Evolutionary conservation across 306 rosid genomes (phyloP), one percentile per base, ranked within the genome.

Genomic region (Corylus avellana): DNA sequence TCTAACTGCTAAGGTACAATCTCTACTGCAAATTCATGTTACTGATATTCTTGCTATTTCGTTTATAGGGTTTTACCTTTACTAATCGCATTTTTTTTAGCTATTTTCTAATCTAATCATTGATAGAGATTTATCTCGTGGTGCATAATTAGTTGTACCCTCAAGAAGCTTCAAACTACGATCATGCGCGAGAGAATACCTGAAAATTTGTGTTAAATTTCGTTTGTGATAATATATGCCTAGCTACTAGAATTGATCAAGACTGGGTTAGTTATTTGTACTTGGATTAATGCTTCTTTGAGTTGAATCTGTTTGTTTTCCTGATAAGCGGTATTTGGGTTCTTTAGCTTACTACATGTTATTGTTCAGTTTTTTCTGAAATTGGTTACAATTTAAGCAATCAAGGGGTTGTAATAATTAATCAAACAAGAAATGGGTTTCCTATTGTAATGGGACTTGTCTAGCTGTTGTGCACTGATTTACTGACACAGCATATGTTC

Each of bases 1-100:
- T 9, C 72, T 42, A 42, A 67, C 51, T 63, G 18, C 72, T 42
- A 42, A 67, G 72, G 72, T 67, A 67, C 13, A 67, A 67, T 4
- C 27, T 67, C 51, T 27, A 14, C 51, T 67, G 29, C 44, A 67
- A 63, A 63, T 29, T 13, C 29, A 35, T 63, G 70, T 29, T 62
- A 20, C 7, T 13, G 3, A 12, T 62, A 29, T 29, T 62, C 42
- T 25, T 25, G 29, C 37, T 63, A 14, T 63, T 63, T 63, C 70
- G 14, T 63, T 29, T 63, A 42, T 63, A 67, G 51, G 50, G 51
- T 39, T 18, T 37, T 37, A 20, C 25, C 72, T 67, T 17, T 67
- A 9, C 17, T 67, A 17, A 39, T 8, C 7, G 25, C 20, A 8
- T 13, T 18, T 8, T 42, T 17, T 37, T 67, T 42, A 11, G 37